Evolutionary conservation across 2,329 filamentous ascomycete species (phyloP), one percentile per base, ranked within the genome.

Genomic region (Thermoascus crustaceus): DNA sequence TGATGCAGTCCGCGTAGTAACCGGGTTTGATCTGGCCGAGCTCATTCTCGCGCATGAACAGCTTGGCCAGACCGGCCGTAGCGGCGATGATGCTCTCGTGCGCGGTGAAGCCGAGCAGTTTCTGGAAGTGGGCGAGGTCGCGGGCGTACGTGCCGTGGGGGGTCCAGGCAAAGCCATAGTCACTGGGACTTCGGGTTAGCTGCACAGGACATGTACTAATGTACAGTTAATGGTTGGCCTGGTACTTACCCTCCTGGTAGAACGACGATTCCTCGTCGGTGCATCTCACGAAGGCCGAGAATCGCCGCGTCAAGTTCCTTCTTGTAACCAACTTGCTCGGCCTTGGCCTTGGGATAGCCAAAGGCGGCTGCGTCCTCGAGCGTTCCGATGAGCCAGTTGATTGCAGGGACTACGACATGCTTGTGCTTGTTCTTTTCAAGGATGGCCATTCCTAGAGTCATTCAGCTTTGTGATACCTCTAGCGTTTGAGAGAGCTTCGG

Each of bases 141-240:
- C 60, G 56, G 1, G 67, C 65, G 43, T 71, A 70, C 0, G 66
- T 68, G 5, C 67, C 67, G 27, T 71, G 66, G 0, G 66, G 67
- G 1, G 62, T 64, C 67, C 66, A 70, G 1, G 66, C 61, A 35
- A 70, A 69, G 3, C 66, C 65, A 30, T 68, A 71, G 40, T 69
- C 65, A 13, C 61, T 18, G 33, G 36, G 14, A 35, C 11, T 25
- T 4, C 11, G 21, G 8, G 21, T 29, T 37, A 34, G 7, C n/a
- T n/a, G n/a, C n/a, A n/a, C n/a, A n/a, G n/a, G n/a, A n/a, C n/a
- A n/a, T n/a, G n/a, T n/a, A n/a, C n/a, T n/a, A n/a, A n/a, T n/a
- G n/a, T n/a, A n/a, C n/a, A n/a, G n/a, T n/a, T n/a, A n/a, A n/a
- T 24, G 4, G 14, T n/a, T 18, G 18, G 7, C 11, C n/a, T 5